Evolutionary conservation across 345 rosid genomes (phyloP).

Genomic region (Brassica juncea): DNA sequence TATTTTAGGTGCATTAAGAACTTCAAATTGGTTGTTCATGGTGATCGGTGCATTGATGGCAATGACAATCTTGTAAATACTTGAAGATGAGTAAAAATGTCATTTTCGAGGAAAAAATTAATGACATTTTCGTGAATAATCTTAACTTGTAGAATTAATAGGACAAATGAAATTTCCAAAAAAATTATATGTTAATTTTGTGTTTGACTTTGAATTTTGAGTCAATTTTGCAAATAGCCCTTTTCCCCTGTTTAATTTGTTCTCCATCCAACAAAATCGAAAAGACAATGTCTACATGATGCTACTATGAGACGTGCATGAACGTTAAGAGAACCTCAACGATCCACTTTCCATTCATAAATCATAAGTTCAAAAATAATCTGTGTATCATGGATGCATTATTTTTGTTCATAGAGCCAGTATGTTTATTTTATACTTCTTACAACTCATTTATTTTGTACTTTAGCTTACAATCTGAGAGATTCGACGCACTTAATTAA

Average conservation of each 20-base stretch:
- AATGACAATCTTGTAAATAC: too few species aligned
- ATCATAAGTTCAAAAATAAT: background rate
- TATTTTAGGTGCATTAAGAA: too few species aligned
- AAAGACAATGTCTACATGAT: conserved; percentile 26
- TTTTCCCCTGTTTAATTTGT: background rate
- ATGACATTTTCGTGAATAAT: too few species aligned
- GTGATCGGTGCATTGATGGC: too few species aligned
- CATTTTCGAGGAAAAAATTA: too few species aligned
- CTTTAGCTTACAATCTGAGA: background rate
- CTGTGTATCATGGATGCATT: background rate
- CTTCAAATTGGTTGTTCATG: too few species aligned
- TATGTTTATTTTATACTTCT: background rate
- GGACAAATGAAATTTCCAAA: too few species aligned
- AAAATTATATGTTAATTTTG: too few species aligned
- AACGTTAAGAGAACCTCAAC: conserved; percentile 29
- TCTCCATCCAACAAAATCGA: conserved; percentile 1
- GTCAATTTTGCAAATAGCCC: too few species aligned
- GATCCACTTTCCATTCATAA: background rate
- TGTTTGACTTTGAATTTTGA: too few species aligned
- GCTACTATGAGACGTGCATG: conserved; percentile 28
- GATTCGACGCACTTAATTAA: background rate
- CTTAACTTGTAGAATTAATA: too few species aligned
- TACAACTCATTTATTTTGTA: background rate
- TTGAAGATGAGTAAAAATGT: too few species aligned
- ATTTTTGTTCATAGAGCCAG: background rate